A percentile compares a stretch with the other conserved stretches of the same genome.
Conservation (phyloP, 192 early-diverging fungal species). For the Podila horticola region DNA sequence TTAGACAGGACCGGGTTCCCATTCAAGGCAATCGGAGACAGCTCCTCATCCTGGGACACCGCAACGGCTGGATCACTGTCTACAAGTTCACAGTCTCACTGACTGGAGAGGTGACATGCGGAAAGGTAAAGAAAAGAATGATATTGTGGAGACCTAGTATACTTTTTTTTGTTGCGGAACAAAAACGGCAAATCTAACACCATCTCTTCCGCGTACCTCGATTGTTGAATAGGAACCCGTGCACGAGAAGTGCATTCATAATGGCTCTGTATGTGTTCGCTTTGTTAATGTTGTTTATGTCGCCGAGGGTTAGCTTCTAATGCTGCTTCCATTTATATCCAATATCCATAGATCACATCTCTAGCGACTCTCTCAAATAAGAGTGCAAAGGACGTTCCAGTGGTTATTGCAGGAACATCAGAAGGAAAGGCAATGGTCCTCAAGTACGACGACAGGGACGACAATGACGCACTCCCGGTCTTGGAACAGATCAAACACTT, state of each 20-base stretch:
- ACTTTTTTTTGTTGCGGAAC: not conserved
- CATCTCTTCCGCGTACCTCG: not conserved
- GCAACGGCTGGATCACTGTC: constrained; percentile 37
- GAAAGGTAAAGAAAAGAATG: constrained; percentile 17
- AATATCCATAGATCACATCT: constrained; percentile 29
- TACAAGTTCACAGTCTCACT: constrained; percentile 46
- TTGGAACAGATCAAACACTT: constrained; percentile 31
- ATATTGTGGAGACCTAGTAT: not conserved
- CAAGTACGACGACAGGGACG: constrained; percentile 26
- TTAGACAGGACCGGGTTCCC: constrained; percentile 1
- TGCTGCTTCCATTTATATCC: not conserved
- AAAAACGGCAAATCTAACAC: not conserved
- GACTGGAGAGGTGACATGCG: constrained; percentile 35
- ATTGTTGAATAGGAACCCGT: not conserved
- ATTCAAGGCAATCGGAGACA: constrained; percentile 43
- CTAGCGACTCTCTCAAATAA: constrained; percentile 38
- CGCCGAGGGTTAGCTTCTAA: no score
- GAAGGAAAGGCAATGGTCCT: constrained; percentile 42
- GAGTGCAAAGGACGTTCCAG: constrained; percentile 20
- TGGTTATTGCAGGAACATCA: constrained; percentile 41
- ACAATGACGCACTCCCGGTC: constrained; percentile 21
- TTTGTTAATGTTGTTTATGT: not conserved
- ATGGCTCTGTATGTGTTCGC: constrained; percentile 2
- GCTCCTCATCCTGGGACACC: constrained; percentile 43
- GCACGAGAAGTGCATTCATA: constrained; percentile 9